Evolutionary conservation across 805 yeast species (phyloP).

Genomic region (Sugiyamaella smithiae): DNA sequence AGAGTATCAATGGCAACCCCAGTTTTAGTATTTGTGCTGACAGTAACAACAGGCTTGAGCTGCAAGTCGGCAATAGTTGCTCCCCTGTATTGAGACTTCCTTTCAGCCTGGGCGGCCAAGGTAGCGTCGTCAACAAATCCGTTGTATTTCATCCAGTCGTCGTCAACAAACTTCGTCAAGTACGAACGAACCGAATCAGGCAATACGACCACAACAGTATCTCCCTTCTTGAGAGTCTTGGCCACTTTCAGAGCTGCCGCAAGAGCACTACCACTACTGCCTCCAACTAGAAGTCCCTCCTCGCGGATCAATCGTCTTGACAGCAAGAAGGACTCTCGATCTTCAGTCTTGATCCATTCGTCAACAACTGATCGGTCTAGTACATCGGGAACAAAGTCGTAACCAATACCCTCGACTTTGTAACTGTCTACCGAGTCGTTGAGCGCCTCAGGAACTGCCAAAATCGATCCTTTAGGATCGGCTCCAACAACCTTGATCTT

Average conservation of each 20-base stretch:
- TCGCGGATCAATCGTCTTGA: conserved; percentile 80
- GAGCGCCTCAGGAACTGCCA: conserved; percentile 73
- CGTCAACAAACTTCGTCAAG: conserved; percentile 83
- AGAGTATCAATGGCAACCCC: conserved; percentile 64
- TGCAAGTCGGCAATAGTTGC: conserved; percentile 67
- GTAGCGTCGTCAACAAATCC: conserved; percentile 61
- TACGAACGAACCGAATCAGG: conserved; percentile 88
- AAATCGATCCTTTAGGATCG: conserved; percentile 83
- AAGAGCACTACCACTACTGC: conserved; percentile 83
- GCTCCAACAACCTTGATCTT: conserved; percentile 68
- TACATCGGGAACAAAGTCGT: conserved; percentile 83
- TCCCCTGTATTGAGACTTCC: conserved; percentile 42
- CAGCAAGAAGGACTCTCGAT: conserved; percentile 70
- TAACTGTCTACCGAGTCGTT: conserved; percentile 58
- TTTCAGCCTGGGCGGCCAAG: conserved; percentile 37
- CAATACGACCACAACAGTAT: conserved; percentile 72
- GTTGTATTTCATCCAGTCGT: conserved; percentile 83
- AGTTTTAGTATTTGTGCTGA: conserved; percentile 56
- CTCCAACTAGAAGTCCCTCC: conserved; percentile 86
- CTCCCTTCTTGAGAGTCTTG: conserved; percentile 66
- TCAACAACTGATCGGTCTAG: conserved; percentile 64
- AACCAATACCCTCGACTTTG: conserved; percentile 88
- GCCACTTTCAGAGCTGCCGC: conserved; percentile 73
- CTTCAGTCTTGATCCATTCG: conserved; percentile 84
- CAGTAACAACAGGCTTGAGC: conserved; percentile 78